Evolutionary conservation across 2,329 filamentous ascomycete genomes (phyloP).

Genomic region (Fusarium chaquense): DNA sequence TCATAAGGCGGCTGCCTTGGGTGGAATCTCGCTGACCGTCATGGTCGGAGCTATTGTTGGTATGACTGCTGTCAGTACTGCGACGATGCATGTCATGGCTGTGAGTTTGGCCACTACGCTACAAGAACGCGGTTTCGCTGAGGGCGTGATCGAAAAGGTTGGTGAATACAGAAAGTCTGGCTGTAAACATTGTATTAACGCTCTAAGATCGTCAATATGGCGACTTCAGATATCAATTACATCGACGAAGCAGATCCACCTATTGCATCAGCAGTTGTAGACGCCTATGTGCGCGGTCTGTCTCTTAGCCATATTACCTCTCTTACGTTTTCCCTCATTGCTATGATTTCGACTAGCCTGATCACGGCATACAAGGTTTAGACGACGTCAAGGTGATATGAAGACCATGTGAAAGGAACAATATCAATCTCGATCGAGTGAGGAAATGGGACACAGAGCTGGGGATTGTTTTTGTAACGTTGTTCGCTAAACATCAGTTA

Average conservation of each 20-base stretch:
- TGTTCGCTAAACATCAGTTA: too few relatives aligned
- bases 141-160: neutral
- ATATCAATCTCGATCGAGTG: too few relatives aligned
- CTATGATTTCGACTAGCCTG: neutral
- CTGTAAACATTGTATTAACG: accelerated
- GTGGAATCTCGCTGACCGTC: neutral
- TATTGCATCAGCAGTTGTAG: accelerated
- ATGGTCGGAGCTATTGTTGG: neutral
- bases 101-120: neutral
- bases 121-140: accelerated
- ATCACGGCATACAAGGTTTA: neutral
- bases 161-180: accelerated
- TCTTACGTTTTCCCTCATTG: neutral
- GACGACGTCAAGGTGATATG: accelerated
- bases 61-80: neutral
- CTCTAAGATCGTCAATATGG: accelerated
- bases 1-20: neutral
- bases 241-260: neutral
- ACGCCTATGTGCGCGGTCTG: neutral
- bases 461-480: too few relatives aligned
- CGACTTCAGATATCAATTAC: neutral
- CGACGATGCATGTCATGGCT: neutral
- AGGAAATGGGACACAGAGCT: too few relatives aligned
- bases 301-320: neutral
- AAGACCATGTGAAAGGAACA: too few relatives aligned